phyloP scores from a whole-genome alignment of 2,329 filamentous ascomycete species.

The Ciborinia camelliae region DNA sequence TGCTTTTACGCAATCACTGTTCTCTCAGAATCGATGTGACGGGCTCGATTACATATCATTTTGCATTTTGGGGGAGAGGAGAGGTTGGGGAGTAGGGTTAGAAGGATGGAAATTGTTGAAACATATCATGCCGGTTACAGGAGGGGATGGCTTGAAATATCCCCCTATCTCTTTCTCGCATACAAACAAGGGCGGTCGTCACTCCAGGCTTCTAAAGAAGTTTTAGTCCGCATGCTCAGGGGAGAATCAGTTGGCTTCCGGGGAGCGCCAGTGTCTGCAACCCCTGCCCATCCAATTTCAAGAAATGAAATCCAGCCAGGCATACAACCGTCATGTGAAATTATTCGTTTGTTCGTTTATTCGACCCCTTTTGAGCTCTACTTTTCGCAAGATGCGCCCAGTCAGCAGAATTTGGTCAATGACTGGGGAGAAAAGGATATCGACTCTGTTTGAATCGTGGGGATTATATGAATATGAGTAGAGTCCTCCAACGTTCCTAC shows the following conservation, averaged over 20 bases:
- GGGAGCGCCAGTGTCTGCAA: slow-evolving; percentile 7
- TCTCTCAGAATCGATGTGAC: background rate
- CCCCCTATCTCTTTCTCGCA: background rate
- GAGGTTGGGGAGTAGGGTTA: no score
- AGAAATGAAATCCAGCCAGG: background rate
- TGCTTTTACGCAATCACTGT: background rate
- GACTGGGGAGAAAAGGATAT: background rate
- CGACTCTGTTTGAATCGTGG: background rate
- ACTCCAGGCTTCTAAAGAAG: background rate
- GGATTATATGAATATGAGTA: background rate
- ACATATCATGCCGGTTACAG: background rate
- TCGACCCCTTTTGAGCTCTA: background rate
- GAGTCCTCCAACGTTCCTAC: background rate
- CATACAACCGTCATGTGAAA: background rate
- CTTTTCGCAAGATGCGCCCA: background rate
- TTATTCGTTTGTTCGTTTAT: background rate
- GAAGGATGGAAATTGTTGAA: background rate
- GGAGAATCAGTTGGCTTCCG: background rate
- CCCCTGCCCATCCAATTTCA: background rate
- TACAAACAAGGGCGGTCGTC: background rate
- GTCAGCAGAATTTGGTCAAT: background rate
- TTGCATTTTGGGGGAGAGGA: background rate
- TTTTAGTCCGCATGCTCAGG: slow-evolving; percentile 1
- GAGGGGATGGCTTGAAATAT: background rate
- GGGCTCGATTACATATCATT: background rate